Evolutionary conservation across 805 yeast genomes (phyloP), one percentile per base, ranked within the genome.

Genomic region (Candida nonsorbophila): DNA sequence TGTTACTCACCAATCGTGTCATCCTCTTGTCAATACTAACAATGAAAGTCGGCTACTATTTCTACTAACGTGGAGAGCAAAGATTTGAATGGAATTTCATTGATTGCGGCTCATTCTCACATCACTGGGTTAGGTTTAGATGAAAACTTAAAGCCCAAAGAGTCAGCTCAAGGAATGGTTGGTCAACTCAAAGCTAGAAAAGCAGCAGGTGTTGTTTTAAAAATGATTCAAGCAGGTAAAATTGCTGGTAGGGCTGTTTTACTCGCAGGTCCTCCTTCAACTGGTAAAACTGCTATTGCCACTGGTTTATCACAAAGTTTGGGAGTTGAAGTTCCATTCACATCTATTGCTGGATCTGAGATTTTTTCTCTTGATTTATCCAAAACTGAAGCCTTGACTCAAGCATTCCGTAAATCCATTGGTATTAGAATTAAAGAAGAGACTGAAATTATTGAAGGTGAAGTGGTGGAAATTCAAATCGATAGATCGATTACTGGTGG

Each of bases 271-370:
- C 97, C 97, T 7, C 98, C 98, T 16, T 85, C 95, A 9, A 92
- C 98, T 0, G 99, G 99, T 58, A 92, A 92, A 58, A 92, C 99
- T 3, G 99, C 99, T 21, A 75, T 92, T 46, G 98, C 99, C 9
- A 83, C 87, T 82, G 98, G 97, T 11, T 68, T 83, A 22, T 72
- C 87, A 3, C 88, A 82, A 51, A 78, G 75, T 29, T 64, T 83
- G 43, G 84, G 84, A 18, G 48, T 63, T 9, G 86, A 79, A 39
- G 97, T 92, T 35, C 98, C 98, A 22, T 92, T 92, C 58, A 90
- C 97, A 22, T 86, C 94, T 7, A 72, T 92, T 55, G 90, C 95
- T 7, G 98, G 96, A 3, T 81, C 94, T 18, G 99, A 92, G 62
- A 76, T 92, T 37, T 92, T 77, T 51, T 84, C 95, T 4, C 73